Percentiles rank a stretch among this genome's conserved stretches.
phyloP scores from a whole-genome alignment of 106 monocot species.

The Dactylorhiza incarnata region DNA sequence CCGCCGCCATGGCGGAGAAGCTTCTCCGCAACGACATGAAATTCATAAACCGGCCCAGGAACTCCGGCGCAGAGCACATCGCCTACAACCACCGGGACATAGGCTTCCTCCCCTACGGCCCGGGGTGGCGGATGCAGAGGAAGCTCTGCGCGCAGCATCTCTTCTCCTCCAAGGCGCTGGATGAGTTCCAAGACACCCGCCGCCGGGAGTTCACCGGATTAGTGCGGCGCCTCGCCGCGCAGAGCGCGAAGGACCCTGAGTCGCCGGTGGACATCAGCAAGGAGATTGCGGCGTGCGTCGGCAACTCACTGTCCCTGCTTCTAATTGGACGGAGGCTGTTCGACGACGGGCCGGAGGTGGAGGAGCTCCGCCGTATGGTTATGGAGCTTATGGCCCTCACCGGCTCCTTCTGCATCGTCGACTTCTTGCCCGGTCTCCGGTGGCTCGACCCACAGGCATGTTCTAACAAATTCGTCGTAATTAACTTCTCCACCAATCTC shows the following conservation, averaged over 20 bases:
- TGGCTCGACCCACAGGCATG: constrained; percentile 31
- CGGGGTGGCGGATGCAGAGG: constrained; percentile 39
- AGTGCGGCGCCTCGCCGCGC: not conserved
- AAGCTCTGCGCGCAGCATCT: constrained; percentile 36
- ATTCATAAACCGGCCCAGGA: constrained; percentile 42
- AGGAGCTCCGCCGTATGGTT: constrained; percentile 52
- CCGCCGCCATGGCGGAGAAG: constrained; percentile 23
- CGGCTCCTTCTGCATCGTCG: constrained; percentile 39
- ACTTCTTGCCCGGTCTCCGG: constrained; percentile 35
- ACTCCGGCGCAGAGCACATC: constrained; percentile 46
- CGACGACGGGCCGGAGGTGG: constrained; percentile 14
- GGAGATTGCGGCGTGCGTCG: constrained; percentile 27
- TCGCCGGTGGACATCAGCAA: constrained; percentile 16
- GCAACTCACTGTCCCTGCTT: constrained; percentile 36
- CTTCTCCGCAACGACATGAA: constrained; percentile 39
- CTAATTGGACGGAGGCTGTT: constrained; percentile 34
- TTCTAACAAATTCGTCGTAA: not conserved
- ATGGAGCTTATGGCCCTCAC: constrained; percentile 43
- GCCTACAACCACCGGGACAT: constrained; percentile 45
- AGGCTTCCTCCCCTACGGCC: constrained; percentile 50
- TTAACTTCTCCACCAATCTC: not conserved
- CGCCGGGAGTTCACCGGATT: constrained; percentile 18
- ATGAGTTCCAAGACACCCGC: constrained; percentile 29
- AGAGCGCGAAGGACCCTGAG: not conserved
- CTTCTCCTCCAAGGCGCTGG: constrained; percentile 44